These are phyloP conservation scores for Cordyceps farinosa DNA, from an alignment of 2,329 filamentous ascomycete species.

Conservation along the genomic window DNA sequence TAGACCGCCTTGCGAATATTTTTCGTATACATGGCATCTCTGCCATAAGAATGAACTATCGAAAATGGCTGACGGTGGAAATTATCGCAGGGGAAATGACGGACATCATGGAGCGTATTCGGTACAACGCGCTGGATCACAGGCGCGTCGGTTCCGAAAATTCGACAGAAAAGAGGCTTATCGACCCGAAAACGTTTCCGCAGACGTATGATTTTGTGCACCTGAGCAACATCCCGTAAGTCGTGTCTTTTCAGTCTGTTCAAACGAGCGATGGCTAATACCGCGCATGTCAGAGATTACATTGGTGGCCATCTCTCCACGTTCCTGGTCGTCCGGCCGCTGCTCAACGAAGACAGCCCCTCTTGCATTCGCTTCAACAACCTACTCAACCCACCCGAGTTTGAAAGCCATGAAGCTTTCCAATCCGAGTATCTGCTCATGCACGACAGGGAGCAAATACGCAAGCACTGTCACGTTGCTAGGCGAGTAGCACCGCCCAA, in stretches of 20 bases:
- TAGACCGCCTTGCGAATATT: neutral
- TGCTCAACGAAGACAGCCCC: conserved; percentile 24
- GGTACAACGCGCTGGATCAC: conserved; percentile 25
- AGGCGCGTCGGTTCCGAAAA: neutral
- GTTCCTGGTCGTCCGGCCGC: conserved; percentile 24
- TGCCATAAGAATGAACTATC: neutral
- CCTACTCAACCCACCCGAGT: conserved; percentile 27
- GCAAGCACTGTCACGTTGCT: conserved; percentile 25
- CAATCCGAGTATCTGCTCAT: conserved; percentile 31
- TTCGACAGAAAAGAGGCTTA: neutral
- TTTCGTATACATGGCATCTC: neutral
- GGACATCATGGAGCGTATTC: conserved; percentile 29
- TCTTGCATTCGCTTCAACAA: conserved; percentile 27
- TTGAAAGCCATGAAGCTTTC: conserved; percentile 25
- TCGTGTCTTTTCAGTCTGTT: neutral
- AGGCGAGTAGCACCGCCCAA: neutral
- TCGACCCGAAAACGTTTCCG: conserved; percentile 25
- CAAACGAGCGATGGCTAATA: neutral
- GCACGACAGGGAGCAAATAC: conserved; percentile 24
- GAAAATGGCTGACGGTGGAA: conserved; percentile 21
- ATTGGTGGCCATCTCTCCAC: conserved; percentile 27
- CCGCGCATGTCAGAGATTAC: conserved; percentile 25
- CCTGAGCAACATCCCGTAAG: conserved; percentile 31
- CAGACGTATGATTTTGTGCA: conserved; percentile 28
- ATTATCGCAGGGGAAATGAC: conserved; percentile 30